Percentiles rank a stretch among this genome's conserved stretches.
These are phyloP conservation scores for Triticum monococcum DNA, from an alignment of 176 grass and related monocot species.

Conservation along the genomic window DNA sequence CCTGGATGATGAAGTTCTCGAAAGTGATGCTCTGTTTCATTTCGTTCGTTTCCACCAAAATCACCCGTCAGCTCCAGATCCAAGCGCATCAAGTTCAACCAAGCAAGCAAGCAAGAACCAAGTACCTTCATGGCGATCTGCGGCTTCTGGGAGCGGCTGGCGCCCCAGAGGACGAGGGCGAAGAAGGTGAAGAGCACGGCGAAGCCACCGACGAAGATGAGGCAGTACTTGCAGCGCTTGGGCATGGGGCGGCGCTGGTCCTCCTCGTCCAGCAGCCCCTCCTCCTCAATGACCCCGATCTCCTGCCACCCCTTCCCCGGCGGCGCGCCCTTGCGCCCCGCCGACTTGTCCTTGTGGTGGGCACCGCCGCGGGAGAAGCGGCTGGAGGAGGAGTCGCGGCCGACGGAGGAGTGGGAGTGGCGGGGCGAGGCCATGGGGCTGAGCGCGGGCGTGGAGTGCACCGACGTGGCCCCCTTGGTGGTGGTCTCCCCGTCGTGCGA, in stretches of 20 bases:
- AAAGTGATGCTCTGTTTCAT: slow-evolving; percentile 68
- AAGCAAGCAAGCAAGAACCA: background rate
- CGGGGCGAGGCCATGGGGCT: slow-evolving; percentile 73
- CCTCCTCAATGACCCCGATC: slow-evolving; percentile 80
- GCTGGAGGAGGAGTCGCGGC: slow-evolving; percentile 72
- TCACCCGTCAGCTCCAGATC: background rate
- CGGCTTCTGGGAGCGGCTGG: slow-evolving; percentile 84
- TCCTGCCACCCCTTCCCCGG: slow-evolving; percentile 57
- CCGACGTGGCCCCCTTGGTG: slow-evolving; percentile 64
- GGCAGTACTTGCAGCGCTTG: slow-evolving; percentile 58
- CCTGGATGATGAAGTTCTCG: slow-evolving; percentile 89
- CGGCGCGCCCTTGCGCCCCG: slow-evolving; percentile 34
- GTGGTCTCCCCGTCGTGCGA: slow-evolving; percentile 73
- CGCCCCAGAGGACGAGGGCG: slow-evolving; percentile 91
- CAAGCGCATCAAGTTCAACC: background rate
- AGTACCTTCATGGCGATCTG: slow-evolving; percentile 63
- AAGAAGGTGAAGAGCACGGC: slow-evolving; percentile 88
- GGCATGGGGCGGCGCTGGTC: slow-evolving; percentile 42
- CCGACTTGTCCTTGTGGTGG: slow-evolving; percentile 10
- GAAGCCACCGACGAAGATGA: slow-evolving; percentile 61
- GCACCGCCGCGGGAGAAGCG: slow-evolving; percentile 52
- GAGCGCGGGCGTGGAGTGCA: slow-evolving; percentile 70
- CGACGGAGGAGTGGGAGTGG: slow-evolving; percentile 81
- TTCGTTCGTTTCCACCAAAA: background rate
- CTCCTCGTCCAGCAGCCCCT: slow-evolving; percentile 60